Conservation (phyloP, 371 early-diverging fungal genomes). For the Actinomucor elegans region DNA sequence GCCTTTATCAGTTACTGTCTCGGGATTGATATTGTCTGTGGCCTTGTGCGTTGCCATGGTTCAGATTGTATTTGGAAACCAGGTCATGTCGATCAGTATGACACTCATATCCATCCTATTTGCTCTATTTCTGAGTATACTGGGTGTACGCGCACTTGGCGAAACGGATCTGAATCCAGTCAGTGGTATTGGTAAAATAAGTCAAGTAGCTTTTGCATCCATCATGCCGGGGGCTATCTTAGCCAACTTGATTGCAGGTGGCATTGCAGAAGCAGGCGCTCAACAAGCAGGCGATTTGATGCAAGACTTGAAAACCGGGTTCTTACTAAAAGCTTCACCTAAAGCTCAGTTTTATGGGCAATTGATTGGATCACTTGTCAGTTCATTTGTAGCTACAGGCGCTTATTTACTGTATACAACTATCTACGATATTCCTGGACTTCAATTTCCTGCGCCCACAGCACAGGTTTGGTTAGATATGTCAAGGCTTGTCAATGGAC, state of each 20-base stretch:
- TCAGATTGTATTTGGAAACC: constrained; percentile 51
- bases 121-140: constrained; percentile 59
- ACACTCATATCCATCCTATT: constrained; percentile 55
- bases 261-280: constrained; percentile 44
- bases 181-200: constrained; percentile 49
- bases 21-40: constrained; percentile 60
- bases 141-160: constrained; percentile 57
- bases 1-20: constrained; percentile 55
- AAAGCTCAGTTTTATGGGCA: constrained; percentile 55
- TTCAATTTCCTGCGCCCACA: constrained; percentile 71
- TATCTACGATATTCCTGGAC: constrained; percentile 72
- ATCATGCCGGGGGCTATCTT: constrained; percentile 63
- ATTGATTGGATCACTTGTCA: constrained; percentile 52
- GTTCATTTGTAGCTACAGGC: constrained; percentile 36
- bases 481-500: constrained; percentile 76
- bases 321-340: constrained; percentile 48
- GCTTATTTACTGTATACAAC: constrained; percentile 72
- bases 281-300: constrained; percentile 60
- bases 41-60: constrained; percentile 58
- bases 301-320: constrained; percentile 52
- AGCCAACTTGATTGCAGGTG: constrained; percentile 48
- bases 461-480: constrained; percentile 81
- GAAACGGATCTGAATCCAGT: constrained; percentile 59
- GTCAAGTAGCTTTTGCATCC: constrained; percentile 46
- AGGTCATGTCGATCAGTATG: constrained; percentile 46